Conservation (phyloP, 2,329 filamentous ascomycete species). For the Neofusicoccum ribis region DNA sequence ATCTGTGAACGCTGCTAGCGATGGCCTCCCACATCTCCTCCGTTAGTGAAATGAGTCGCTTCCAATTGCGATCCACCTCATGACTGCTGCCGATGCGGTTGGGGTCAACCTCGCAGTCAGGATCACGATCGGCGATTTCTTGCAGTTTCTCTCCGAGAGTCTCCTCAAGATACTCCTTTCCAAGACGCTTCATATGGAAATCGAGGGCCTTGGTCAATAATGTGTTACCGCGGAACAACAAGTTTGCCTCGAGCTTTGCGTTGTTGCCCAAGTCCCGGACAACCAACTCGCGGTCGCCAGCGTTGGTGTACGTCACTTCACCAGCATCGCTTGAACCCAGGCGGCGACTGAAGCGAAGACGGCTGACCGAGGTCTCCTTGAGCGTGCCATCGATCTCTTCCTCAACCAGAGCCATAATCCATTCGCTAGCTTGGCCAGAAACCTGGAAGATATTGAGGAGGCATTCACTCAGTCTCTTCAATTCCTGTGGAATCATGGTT, state of each 20-base stretch:
- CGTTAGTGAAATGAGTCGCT: conserved; percentile 71
- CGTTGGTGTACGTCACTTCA: conserved; percentile 15
- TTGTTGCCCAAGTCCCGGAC: conserved; percentile 78
- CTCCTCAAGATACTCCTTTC: conserved; percentile 89
- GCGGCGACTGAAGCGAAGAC: conserved; percentile 68
- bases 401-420: conserved; percentile 90
- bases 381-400: conserved; percentile 95
- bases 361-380: conserved; percentile 71
- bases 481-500: conserved; percentile 71
- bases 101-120: conserved; percentile 93
- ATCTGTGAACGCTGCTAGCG: conserved; percentile 67
- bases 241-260: conserved; percentile 82
- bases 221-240: conserved; percentile 93
- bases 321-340: conserved; percentile 64
- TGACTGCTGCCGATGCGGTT: conserved; percentile 67
- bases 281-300: conserved; percentile 67
- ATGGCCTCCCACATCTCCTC: conserved; percentile 86
- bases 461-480: conserved; percentile 79
- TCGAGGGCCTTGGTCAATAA: conserved; percentile 91
- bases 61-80: conserved; percentile 83
- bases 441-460: conserved; percentile 96
- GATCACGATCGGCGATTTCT: conserved; percentile 87
- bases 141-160: conserved; percentile 80
- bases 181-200: conserved; percentile 90
- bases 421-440: conserved; percentile 78